A percentile compares a stretch with the other conserved stretches of the same genome.
phyloP scores from a whole-genome alignment of 2,329 filamentous ascomycete species.

The Pyrenophora seminiperda region DNA sequence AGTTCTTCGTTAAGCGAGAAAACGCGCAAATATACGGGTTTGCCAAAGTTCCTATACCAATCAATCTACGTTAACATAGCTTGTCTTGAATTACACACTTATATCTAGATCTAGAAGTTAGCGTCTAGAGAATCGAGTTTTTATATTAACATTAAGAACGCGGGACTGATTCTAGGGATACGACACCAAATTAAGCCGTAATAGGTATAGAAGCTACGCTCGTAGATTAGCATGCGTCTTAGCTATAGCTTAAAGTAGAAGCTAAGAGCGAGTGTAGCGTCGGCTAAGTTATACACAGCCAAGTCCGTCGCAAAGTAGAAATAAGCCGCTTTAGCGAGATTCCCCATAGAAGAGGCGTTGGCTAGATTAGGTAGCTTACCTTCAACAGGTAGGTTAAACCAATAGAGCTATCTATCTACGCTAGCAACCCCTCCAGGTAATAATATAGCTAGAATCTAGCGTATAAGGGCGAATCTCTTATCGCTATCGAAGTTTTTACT shows the following conservation, averaged over 20 bases:
- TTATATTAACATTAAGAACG: neutral
- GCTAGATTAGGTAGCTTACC: slow-evolving; percentile 1
- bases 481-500: slow-evolving; percentile 1
- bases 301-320: neutral
- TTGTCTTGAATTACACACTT: neutral
- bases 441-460: neutral
- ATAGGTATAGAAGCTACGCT: neutral
- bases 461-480: neutral
- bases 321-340: neutral
- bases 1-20: neutral
- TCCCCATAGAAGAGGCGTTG: neutral
- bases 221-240: slow-evolving; percentile 1
- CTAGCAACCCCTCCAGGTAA: neutral
- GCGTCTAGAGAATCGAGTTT: neutral
- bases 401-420: neutral
- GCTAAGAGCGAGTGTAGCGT: slow-evolving; percentile 1
- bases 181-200: neutral
- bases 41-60: neutral
- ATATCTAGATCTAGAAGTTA: neutral
- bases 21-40: slow-evolving; percentile 1
- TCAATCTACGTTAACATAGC: neutral
- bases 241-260: slow-evolving; percentile 1
- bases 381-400: neutral
- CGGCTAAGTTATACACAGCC: neutral
- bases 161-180: neutral